Evolutionary conservation across 192 early-diverging fungal genomes (phyloP).

Genomic region (Podila epigama): DNA sequence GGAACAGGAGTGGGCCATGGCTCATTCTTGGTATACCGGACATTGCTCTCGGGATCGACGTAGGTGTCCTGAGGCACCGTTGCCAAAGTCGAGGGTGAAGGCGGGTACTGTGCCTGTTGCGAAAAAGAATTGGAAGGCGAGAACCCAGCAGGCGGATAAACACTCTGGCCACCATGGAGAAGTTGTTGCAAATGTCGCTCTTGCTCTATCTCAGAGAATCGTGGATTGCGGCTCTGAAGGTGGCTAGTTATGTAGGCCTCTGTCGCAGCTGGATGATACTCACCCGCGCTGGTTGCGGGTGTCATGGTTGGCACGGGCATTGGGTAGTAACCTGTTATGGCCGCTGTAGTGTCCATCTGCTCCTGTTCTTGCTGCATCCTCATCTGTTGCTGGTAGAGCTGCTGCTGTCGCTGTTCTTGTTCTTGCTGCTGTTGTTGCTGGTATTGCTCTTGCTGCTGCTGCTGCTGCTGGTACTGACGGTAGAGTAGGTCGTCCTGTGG

Average conservation of each 20-base stretch:
- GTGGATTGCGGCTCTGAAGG: background rate
- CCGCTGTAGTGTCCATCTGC: background rate
- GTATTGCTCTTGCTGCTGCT: background rate
- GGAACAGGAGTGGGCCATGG: background rate
- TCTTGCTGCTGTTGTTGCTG: constrained; percentile 12
- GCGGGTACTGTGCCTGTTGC: background rate
- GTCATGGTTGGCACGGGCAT: too few relatives aligned
- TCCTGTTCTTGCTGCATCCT: background rate
- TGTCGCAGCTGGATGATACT: background rate
- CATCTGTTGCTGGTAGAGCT: constrained; percentile 1
- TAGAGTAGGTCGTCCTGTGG: background rate
- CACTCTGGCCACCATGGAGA: background rate
- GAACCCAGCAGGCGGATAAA: too few relatives aligned
- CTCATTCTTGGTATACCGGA: background rate
- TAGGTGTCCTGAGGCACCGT: background rate
- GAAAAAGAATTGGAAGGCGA: background rate
- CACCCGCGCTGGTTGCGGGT: too few relatives aligned
- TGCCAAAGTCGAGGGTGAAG: background rate
- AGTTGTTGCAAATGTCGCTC: background rate
- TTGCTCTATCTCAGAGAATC: background rate
- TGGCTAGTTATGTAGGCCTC: background rate
- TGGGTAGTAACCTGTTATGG: background rate
- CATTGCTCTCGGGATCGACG: constrained; percentile 5
- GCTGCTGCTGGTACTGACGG: background rate
- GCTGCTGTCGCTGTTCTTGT: background rate